Conservation (phyloP, 2,329 filamentous ascomycete genomes). For the Microdochium bolleyi region DNA sequence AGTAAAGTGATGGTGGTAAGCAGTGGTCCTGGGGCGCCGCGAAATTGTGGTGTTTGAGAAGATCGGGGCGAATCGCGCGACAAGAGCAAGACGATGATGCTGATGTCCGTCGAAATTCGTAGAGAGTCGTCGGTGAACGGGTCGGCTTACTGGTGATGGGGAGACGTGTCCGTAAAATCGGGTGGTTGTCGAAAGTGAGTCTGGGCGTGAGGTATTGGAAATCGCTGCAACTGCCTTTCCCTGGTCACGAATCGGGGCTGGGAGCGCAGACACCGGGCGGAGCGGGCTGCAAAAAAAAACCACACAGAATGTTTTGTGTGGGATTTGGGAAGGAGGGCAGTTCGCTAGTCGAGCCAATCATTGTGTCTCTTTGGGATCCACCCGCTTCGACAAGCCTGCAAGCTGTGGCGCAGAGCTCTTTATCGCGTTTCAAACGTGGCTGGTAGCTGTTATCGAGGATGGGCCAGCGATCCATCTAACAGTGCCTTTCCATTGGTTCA, state of each 20-base stretch:
- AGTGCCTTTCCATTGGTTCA: not conserved
- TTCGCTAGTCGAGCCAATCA: not conserved
- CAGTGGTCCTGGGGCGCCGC: not conserved
- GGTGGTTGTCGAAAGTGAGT: not conserved
- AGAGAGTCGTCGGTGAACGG: not conserved
- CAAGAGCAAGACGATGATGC: not conserved
- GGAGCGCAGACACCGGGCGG: not conserved
- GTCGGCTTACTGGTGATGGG: not conserved
- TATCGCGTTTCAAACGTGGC: not conserved
- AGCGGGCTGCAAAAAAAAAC: conserved; percentile 1
- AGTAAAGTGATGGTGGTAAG: not conserved
- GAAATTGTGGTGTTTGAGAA: not conserved
- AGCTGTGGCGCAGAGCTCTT: not conserved
- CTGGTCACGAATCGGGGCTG: not conserved
- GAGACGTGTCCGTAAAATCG: not conserved
- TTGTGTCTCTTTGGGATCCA: not conserved
- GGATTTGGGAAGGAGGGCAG: not conserved
- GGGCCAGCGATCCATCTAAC: not conserved
- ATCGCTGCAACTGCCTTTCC: not conserved
- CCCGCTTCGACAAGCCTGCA: not conserved
- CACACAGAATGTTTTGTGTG: not conserved
- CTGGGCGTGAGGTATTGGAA: not conserved
- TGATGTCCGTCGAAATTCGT: not conserved
- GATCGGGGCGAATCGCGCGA: not conserved
- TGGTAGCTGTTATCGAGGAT: not conserved